Evolutionary conservation across 768 basidiomycete genomes (phyloP), one percentile per base, ranked within the genome.

Genomic region (Clathrus columnatus): DNA sequence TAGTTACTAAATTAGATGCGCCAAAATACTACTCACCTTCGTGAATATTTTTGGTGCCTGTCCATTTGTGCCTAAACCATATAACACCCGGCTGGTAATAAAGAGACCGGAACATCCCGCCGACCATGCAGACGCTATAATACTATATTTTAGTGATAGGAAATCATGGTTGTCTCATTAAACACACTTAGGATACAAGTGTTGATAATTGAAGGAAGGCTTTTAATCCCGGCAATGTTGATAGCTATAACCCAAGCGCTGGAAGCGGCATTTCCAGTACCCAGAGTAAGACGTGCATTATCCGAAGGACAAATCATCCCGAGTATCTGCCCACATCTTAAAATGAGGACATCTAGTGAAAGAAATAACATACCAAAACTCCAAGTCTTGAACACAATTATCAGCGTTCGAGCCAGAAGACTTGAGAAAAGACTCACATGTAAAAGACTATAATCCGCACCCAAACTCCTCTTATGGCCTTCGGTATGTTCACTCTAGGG

Each of bases 211-310:
- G 83, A 85, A 17, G 94, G 93, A 1, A 96, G 70, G 5, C 72
- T 76, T 60, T 82, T 86, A 68, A 96, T 97, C n/a, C 95, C 94
- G 6, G 93, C 84, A 44, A 74, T 79, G 62, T 77, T 63, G 60
- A 91, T 91, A 1, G 93, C 95, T 61, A 98, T 90, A 60, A 96
- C 93, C 69, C 93, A 96, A 1, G 94, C 88, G 43, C 87, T 87
- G 1, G 82, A 81, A 14, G 84, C 83, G 54, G 86, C 84, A 17
- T 81, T 84, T 26, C 82, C 80, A 44, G 68, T 67, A 17, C 60
- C 63, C 44, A 90, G 69, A 50, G 71, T 62, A 4, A 96, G 76
- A 21, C 72, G 67, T 0, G 67, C 54, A 58, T 85, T 74, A 63
- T 78, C 85, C 43, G 80, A 90, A 1, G 89, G 86, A 17, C 91